Conservation (phyloP, 2,329 filamentous ascomycete genomes). For the Fusarium bactridioides region DNA sequence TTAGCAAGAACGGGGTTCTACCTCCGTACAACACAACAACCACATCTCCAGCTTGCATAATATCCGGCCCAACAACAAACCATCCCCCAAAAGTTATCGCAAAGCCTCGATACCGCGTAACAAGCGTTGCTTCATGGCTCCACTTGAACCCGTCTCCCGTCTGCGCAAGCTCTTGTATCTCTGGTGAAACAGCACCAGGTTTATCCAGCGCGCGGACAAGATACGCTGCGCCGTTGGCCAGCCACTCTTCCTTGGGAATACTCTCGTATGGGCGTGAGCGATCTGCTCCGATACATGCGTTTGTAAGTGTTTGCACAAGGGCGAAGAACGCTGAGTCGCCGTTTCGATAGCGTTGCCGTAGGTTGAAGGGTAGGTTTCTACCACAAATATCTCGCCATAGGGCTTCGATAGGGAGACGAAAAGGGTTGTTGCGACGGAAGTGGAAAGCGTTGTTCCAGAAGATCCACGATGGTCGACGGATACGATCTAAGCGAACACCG, state of each 20-base stretch:
- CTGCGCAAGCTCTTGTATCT: slow-evolving; percentile 39
- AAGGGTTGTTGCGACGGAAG: slow-evolving; percentile 23
- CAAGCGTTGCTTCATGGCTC: slow-evolving; percentile 48
- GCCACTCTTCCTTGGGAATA: slow-evolving; percentile 40
- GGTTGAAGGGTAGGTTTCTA: slow-evolving; percentile 31
- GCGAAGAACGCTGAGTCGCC: slow-evolving; percentile 45
- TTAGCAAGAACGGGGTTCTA: slow-evolving; percentile 44
- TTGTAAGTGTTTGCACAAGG: slow-evolving; percentile 47
- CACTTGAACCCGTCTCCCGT: slow-evolving; percentile 46
- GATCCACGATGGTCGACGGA: slow-evolving; percentile 37
- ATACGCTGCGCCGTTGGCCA: slow-evolving; percentile 46
- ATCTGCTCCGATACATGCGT: slow-evolving; percentile 43
- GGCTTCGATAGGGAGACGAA: slow-evolving; percentile 40
- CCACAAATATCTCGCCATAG: slow-evolving; percentile 44
- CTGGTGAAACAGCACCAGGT: slow-evolving; percentile 20
- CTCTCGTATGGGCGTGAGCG: slow-evolving; percentile 38
- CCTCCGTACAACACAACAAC: slow-evolving; percentile 47
- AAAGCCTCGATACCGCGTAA: slow-evolving; percentile 46
- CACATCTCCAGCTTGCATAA: slow-evolving; percentile 42
- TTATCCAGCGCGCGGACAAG: slow-evolving; percentile 34
- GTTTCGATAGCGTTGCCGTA: slow-evolving; percentile 39
- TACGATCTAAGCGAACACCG: slow-evolving; percentile 43
- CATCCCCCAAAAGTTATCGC: slow-evolving; percentile 43
- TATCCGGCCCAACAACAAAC: slow-evolving; percentile 47
- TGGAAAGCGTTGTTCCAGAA: slow-evolving; percentile 46